Evolutionary conservation across 768 basidiomycete species (phyloP).

Genomic region (Phanerochaete carnosa): DNA sequence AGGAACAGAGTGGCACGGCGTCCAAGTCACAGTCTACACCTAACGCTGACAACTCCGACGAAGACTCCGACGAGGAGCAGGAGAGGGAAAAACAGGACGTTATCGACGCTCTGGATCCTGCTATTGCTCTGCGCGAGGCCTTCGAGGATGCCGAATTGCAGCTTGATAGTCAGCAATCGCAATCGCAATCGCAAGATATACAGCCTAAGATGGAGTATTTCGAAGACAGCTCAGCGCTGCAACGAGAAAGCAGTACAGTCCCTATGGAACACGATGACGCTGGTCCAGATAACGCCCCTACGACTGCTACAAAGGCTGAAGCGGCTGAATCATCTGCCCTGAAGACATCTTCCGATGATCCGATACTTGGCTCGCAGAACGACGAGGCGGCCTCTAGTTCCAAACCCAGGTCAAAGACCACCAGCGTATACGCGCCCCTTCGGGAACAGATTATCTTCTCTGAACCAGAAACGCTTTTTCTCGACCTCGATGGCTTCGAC

Average conservation of each 20-base stretch:
- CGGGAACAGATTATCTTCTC: constrained; percentile 54
- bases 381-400: constrained; percentile 12
- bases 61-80: constrained; percentile 57
- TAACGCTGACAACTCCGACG: constrained; percentile 56
- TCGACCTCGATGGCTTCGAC: constrained; percentile 48
- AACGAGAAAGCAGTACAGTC: constrained; percentile 17
- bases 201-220: constrained; percentile 53
- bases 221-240: constrained; percentile 49
- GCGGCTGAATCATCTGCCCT: constrained; percentile 33
- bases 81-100: constrained; percentile 52
- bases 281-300: not conserved
- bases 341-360: constrained; percentile 56
- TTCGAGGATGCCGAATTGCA: constrained; percentile 38
- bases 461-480: constrained; percentile 44
- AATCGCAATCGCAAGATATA: constrained; percentile 24
- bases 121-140: constrained; percentile 53
- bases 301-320: not conserved
- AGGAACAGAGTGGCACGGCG: constrained; percentile 17
- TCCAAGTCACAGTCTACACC: constrained; percentile 24
- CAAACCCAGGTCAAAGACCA: constrained; percentile 36
- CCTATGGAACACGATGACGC: constrained; percentile 28
- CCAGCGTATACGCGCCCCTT: constrained; percentile 46
- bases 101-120: constrained; percentile 58
- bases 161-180: constrained; percentile 20
- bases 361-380: constrained; percentile 28